These are phyloP conservation scores for Populus davidiana DNA, from an alignment of 345 rosid genomes.

Conservation along the genomic window DNA sequence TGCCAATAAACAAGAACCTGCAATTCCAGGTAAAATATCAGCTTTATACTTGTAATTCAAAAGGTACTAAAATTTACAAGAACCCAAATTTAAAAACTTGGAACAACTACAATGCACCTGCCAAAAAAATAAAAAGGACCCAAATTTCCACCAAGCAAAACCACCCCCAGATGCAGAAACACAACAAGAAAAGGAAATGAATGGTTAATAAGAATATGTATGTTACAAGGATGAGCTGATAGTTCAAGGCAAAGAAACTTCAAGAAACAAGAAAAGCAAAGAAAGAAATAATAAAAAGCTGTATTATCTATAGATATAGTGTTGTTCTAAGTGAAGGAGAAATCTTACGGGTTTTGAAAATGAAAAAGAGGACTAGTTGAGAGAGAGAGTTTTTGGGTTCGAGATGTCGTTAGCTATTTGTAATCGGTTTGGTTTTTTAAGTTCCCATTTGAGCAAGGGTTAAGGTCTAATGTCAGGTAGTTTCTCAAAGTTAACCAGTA, in stretches of 20 bases:
- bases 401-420: not conserved
- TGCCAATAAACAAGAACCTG: not conserved
- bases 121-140: not conserved
- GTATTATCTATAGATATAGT: not conserved
- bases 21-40: not conserved
- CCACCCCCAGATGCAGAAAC: not conserved
- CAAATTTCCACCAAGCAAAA: not conserved
- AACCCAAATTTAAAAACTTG: not conserved
- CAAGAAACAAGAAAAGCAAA: not conserved
- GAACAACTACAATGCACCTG: not conserved
- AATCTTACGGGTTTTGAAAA: not conserved
- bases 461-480: too few relatives aligned
- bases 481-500: too few relatives aligned
- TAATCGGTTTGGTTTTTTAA: not conserved
- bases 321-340: not conserved
- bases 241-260: constrained; percentile 1
- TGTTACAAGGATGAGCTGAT: not conserved
- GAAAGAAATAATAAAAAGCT: too few relatives aligned
- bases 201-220: not conserved
- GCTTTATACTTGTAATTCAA: not conserved
- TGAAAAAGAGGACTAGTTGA: not conserved
- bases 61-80: not conserved
- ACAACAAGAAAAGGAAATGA: not conserved
- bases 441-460: not conserved
- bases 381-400: not conserved